Conservation (phyloP, 352 stramenopile species). For the Phytopythium delawarense region DNA sequence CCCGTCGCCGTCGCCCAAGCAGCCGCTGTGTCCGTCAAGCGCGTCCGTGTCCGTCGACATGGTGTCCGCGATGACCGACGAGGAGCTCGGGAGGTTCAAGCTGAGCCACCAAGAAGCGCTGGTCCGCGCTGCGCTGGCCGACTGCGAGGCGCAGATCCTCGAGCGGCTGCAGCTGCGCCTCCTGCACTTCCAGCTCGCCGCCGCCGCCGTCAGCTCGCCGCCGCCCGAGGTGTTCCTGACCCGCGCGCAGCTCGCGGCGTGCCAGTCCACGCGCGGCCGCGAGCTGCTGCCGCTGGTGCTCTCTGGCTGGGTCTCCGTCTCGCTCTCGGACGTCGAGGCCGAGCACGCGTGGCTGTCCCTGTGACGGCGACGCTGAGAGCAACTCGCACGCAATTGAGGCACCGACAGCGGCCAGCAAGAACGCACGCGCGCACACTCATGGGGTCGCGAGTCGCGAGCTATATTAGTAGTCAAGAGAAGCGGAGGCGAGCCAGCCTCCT, state of each 20-base stretch:
- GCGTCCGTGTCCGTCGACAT: background rate
- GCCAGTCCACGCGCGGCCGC: constrained; percentile 14
- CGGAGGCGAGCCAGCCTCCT: background rate
- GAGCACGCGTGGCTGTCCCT: constrained; percentile 25
- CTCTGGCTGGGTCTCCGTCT: constrained; percentile 31
- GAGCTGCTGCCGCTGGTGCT: constrained; percentile 30
- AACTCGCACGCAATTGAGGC: background rate
- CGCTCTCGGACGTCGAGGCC: constrained; percentile 16
- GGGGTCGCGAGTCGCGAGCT: background rate
- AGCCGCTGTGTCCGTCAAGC: background rate
- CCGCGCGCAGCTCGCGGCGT: constrained; percentile 31
- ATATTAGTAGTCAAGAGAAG: background rate
- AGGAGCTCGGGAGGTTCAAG: constrained; percentile 21
- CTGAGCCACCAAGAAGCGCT: constrained; percentile 20
- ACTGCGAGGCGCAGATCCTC: constrained; percentile 28
- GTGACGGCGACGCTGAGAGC: background rate
- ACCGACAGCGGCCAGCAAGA: background rate
- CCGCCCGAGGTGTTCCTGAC: constrained; percentile 25
- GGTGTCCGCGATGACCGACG: background rate
- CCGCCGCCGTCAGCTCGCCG: constrained; percentile 2
- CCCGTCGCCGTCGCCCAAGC: constrained; percentile 2
- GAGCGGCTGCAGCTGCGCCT: constrained; percentile 34
- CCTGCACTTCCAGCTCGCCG: constrained; percentile 25
- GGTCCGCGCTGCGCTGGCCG: constrained; percentile 24
- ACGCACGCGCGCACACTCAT: background rate